phyloP scores from a whole-genome alignment of 129 eudicot species.

The Gnaphalium uliginosum region DNA sequence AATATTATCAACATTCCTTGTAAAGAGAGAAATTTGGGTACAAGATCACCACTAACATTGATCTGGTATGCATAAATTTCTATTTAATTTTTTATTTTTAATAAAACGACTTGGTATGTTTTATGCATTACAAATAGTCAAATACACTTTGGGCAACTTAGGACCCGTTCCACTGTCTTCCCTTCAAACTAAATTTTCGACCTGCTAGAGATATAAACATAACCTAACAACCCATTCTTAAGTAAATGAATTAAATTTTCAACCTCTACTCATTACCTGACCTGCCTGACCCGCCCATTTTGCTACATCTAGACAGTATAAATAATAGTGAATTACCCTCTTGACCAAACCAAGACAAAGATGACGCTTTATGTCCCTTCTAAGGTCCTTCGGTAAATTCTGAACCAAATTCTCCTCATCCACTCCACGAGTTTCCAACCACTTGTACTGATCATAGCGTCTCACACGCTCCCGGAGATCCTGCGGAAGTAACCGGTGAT shows the following conservation, averaged over 20 bases:
- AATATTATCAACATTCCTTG: neutral
- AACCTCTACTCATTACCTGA: neutral
- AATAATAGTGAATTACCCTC: constrained; percentile 51
- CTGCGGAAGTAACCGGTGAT: constrained; percentile 89
- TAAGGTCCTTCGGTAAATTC: constrained; percentile 92
- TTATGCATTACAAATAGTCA: constrained; percentile 2
- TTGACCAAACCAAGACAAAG: constrained; percentile 95
- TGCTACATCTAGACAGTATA: constrained; percentile 12
- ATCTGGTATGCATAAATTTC: no score
- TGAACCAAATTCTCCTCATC: constrained; percentile 87
- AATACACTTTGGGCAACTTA: neutral
- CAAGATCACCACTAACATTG: neutral
- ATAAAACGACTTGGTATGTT: neutral
- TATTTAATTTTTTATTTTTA: no score
- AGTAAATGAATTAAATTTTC: neutral
- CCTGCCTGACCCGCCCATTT: neutral
- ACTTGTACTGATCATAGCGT: constrained; percentile 94
- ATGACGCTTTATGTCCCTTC: constrained; percentile 95
- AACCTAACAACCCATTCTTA: neutral
- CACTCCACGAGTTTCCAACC: constrained; percentile 98
- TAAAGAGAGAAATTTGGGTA: neutral
- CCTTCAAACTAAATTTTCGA: neutral
- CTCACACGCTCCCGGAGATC: constrained; percentile 90
- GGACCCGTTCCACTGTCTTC: neutral
- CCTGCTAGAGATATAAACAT: neutral